Percentiles rank a stretch among this genome's conserved stretches.
Conservation (phyloP, 2,329 filamentous ascomycete species). For the Chrysoporthe deuterocubensis region DNA sequence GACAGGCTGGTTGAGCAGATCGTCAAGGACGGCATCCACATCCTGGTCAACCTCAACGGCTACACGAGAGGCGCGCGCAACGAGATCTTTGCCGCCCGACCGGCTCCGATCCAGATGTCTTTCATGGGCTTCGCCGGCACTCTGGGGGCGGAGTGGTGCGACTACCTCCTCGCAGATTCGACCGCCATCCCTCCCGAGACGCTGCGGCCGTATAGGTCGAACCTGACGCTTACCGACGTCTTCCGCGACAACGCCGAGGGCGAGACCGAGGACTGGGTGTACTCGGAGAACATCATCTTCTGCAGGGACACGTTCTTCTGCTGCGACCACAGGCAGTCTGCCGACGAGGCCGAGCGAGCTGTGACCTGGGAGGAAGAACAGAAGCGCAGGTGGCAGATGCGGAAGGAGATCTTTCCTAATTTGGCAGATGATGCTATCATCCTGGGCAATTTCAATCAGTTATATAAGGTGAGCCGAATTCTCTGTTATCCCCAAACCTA, state of each 20-base stretch:
- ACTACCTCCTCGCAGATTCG: constrained; percentile 90
- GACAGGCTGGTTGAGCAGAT: constrained; percentile 88
- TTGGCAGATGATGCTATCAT: constrained; percentile 85
- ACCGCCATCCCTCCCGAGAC: constrained; percentile 84
- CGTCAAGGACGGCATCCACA: constrained; percentile 84
- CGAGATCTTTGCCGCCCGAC: constrained; percentile 93
- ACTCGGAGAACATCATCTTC: constrained; percentile 95
- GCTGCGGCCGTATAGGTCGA: constrained; percentile 77
- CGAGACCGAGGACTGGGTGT: constrained; percentile 82
- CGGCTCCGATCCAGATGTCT: constrained; percentile 97
- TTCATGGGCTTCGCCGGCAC: constrained; percentile 99
- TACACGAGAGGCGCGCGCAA: constrained; percentile 97
- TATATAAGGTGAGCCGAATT: constrained; percentile 79
- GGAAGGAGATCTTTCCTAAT: constrained; percentile 85
- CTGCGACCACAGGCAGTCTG: constrained; percentile 93
- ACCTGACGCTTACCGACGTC: constrained; percentile 73
- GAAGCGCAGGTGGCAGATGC: constrained; percentile 83
- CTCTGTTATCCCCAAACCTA: neutral
- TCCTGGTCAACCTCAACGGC: constrained; percentile 95
- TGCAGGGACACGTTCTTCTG: constrained; percentile 97
- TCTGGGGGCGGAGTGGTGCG: constrained; percentile 96
- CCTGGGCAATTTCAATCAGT: constrained; percentile 95
- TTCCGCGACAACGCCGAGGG: constrained; percentile 69
- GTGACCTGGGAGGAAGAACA: constrained; percentile 86
- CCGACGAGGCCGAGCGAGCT: constrained; percentile 68